Percentiles rank a stretch among this genome's conserved stretches.
Evolutionary conservation across 2,329 filamentous ascomycete species (phyloP).

Genomic region (Claviceps monticola): DNA sequence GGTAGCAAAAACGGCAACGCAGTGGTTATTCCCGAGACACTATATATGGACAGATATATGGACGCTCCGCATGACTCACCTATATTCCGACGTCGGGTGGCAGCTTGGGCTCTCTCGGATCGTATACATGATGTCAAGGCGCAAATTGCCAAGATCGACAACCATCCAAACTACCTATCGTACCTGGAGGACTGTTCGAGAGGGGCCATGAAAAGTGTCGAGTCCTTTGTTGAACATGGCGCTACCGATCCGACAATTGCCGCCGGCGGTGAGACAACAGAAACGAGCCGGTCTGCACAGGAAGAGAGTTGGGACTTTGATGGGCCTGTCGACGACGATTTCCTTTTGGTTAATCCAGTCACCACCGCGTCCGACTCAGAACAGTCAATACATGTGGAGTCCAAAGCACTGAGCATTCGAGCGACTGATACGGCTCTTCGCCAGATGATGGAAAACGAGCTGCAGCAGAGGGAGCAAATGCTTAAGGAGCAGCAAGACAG

Average conservation of each 20-base stretch:
- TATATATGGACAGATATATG: conserved; percentile 85
- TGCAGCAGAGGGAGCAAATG: conserved; percentile 14
- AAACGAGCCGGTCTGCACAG: background rate
- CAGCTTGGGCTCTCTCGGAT: conserved; percentile 62
- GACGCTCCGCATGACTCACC: conserved; percentile 46
- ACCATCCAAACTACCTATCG: conserved; percentile 13
- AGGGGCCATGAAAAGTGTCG: conserved; percentile 9
- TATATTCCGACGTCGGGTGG: conserved; percentile 49
- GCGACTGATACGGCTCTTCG: conserved; percentile 17
- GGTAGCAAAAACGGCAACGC: conserved; percentile 63
- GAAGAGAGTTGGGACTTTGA: conserved; percentile 25
- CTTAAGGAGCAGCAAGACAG: conserved; percentile 26
- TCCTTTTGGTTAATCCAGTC: conserved; percentile 15
- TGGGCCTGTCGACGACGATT: conserved; percentile 23
- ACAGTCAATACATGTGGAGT: conserved; percentile 4
- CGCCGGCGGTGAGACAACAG: background rate
- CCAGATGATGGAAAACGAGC: conserved; percentile 33
- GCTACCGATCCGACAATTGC: background rate
- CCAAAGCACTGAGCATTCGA: conserved; percentile 10
- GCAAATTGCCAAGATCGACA: conserved; percentile 15
- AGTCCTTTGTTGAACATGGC: background rate
- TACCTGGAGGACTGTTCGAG: conserved; percentile 16
- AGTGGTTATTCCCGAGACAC: conserved; percentile 62
- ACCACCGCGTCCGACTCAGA: conserved; percentile 1
- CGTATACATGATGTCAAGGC: conserved; percentile 43